Evolutionary conservation across 2,329 filamentous ascomycete genomes (phyloP).

Genomic region (Fusarium graminum): DNA sequence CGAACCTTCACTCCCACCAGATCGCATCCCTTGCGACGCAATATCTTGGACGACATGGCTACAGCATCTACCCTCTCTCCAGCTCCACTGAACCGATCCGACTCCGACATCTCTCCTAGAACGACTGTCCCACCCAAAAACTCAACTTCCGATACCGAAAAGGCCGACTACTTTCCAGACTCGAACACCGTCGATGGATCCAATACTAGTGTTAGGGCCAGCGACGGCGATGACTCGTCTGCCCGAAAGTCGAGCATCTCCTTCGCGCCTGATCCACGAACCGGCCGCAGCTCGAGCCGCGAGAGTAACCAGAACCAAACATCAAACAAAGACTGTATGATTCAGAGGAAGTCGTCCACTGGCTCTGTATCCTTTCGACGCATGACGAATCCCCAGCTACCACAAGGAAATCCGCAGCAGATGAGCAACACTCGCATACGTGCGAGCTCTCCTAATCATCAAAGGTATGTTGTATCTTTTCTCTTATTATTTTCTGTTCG

Average conservation of each 20-base stretch:
- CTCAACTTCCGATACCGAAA: constrained; percentile 19
- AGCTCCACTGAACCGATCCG: constrained; percentile 52
- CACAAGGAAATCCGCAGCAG: constrained; percentile 62
- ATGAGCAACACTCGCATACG: constrained; percentile 59
- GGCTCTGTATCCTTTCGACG: constrained; percentile 63
- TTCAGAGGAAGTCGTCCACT: constrained; percentile 59
- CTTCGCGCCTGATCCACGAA: constrained; percentile 53
- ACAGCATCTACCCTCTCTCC: constrained; percentile 45
- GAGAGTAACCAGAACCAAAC: constrained; percentile 48
- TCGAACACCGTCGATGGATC: constrained; percentile 45
- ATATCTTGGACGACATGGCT: constrained; percentile 34
- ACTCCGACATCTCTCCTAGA: constrained; percentile 60
- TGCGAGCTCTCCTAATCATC: constrained; percentile 63
- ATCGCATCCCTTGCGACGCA: constrained; percentile 12
- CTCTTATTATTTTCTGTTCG: not conserved
- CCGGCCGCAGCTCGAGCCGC: constrained; percentile 44
- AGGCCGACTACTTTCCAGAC: constrained; percentile 49
- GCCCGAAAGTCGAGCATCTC: constrained; percentile 53
- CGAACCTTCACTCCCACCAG: constrained; percentile 9
- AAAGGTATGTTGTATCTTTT: constrained; percentile 56
- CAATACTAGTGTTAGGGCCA: constrained; percentile 43
- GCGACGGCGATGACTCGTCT: constrained; percentile 52
- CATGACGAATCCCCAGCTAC: constrained; percentile 60
- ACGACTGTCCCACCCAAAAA: constrained; percentile 47
- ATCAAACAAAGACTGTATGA: constrained; percentile 36